A percentile compares a stretch with the other conserved stretches of the same genome.
Evolutionary conservation across 1,284 basidiomycete species (phyloP).

Genomic region (Rugosomyces carneus): DNA sequence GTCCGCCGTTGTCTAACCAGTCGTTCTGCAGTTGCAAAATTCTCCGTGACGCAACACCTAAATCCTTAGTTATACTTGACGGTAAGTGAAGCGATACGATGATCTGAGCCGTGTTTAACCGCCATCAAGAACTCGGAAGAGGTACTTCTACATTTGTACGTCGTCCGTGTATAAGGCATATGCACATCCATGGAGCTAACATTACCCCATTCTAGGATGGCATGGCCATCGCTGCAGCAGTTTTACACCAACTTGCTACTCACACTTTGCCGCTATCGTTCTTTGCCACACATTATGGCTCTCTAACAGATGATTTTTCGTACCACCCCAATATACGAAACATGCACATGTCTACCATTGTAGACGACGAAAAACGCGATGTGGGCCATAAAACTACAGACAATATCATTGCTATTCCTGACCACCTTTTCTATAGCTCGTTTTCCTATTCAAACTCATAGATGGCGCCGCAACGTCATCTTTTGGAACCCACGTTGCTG

Average conservation of each 20-base stretch:
- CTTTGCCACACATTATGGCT: conserved; percentile 86
- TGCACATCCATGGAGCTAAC: conserved; percentile 1
- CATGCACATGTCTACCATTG: conserved; percentile 92
- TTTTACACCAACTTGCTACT: conserved; percentile 87
- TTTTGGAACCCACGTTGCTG: conserved; percentile 90
- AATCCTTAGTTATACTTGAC: conserved; percentile 91
- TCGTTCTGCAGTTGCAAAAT: conserved; percentile 70
- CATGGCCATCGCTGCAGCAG: conserved; percentile 94
- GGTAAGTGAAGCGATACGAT: conserved; percentile 41
- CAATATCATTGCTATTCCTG: neutral
- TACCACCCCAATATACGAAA: conserved; percentile 91
- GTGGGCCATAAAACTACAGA: conserved; percentile 32
- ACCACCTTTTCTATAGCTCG: conserved; percentile 43
- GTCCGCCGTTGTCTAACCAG: conserved; percentile 1
- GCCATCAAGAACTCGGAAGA: conserved; percentile 71
- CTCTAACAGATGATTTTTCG: conserved; percentile 79
- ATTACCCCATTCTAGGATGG: conserved; percentile 63
- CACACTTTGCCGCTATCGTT: conserved; percentile 83
- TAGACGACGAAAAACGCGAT: conserved; percentile 85
- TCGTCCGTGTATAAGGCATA: conserved; percentile 14
- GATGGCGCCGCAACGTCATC: conserved; percentile 86
- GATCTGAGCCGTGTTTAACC: conserved; percentile 2
- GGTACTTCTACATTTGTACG: conserved; percentile 81
- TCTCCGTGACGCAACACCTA: conserved; percentile 84
- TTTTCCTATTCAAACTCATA: conserved; percentile 92